Conservation (phyloP, 75 land plant species). For the Sequoia sempervirens region DNA sequence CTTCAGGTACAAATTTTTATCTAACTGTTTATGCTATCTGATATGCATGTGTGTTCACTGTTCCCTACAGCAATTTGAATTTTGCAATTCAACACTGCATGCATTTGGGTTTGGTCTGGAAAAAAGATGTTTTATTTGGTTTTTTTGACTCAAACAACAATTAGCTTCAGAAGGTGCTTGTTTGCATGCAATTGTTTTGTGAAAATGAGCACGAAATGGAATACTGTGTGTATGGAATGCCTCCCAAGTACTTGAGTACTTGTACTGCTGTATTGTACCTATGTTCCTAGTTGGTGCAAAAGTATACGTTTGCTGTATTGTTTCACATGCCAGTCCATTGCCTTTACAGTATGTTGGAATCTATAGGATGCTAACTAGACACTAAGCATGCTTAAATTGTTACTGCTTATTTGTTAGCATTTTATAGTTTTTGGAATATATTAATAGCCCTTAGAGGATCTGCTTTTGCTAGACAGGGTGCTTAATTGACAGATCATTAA, state of each 20-base stretch:
- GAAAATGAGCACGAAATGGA: neutral
- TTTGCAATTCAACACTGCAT: neutral
- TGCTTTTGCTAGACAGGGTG: neutral
- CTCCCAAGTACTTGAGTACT: neutral
- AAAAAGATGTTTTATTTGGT: neutral
- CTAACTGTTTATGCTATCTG: neutral
- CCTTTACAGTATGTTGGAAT: neutral
- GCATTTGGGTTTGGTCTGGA: neutral
- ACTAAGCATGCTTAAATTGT: neutral
- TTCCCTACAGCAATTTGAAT: neutral
- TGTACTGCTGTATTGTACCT: neutral
- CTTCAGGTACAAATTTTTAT: slow-evolving; percentile 49
- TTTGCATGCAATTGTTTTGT: neutral
- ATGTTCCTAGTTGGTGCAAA: neutral
- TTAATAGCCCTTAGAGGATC: neutral
- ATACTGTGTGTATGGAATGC: neutral
- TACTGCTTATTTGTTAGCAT: neutral
- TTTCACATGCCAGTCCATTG: neutral
- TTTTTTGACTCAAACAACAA: neutral
- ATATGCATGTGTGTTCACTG: neutral
- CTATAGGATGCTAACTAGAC: neutral
- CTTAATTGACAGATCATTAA: neutral
- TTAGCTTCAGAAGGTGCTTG: neutral
- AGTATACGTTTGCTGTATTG: neutral
- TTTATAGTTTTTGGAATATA: neutral